These are phyloP conservation scores for Monascus ruber DNA, from an alignment of 2,329 filamentous ascomycete genomes.

Conservation along the genomic window DNA sequence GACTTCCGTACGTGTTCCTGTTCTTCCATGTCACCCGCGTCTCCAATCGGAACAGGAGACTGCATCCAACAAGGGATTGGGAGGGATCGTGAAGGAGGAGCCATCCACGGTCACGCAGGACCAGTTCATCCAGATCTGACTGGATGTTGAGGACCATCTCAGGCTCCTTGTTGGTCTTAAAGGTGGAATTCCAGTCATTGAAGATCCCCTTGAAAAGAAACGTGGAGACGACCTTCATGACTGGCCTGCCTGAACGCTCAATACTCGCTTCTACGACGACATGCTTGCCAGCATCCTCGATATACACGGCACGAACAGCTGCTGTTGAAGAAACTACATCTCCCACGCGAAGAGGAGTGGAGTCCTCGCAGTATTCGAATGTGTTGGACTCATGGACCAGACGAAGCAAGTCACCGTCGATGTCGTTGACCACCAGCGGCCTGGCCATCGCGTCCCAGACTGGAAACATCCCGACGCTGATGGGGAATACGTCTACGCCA, in stretches of 20 bases:
- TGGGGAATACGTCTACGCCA: neutral
- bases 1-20: too few relatives aligned
- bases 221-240: neutral
- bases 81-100: too few relatives aligned
- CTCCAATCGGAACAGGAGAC: too few relatives aligned
- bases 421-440: neutral
- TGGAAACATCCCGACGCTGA: neutral
- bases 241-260: neutral
- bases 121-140: too few relatives aligned
- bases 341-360: neutral
- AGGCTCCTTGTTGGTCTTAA: too few relatives aligned
- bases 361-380: neutral
- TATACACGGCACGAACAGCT: neutral
- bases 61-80: too few relatives aligned
- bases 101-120: too few relatives aligned
- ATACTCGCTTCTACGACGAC: neutral
- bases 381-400: neutral
- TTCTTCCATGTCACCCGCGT: too few relatives aligned
- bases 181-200: too few relatives aligned
- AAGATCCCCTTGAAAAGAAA: neutral
- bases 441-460: conserved; percentile 1
- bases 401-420: conserved; percentile 1
- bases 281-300: conserved; percentile 1
- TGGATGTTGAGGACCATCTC: too few relatives aligned
- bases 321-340: neutral